phyloP scores from a whole-genome alignment of 2,329 filamentous ascomycete species.

The Pseudogymnoascus sp. region DNA sequence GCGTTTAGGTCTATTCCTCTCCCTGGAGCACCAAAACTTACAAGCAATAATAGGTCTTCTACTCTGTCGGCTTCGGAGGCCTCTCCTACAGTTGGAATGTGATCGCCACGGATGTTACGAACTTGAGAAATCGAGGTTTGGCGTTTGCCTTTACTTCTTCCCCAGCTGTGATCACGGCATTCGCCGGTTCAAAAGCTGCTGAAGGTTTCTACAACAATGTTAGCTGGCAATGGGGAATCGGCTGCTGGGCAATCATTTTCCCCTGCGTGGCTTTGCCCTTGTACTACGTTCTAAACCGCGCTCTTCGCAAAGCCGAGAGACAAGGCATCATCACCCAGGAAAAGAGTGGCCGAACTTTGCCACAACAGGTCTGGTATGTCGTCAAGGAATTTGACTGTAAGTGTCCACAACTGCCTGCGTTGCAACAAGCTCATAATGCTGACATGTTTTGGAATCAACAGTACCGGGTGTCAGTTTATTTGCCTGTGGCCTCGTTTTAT shows the following conservation, averaged over 20 bases:
- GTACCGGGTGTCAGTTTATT: slow-evolving; percentile 41
- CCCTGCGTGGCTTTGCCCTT: slow-evolving; percentile 53
- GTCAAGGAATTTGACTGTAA: slow-evolving; percentile 21
- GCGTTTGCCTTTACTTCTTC: slow-evolving; percentile 50
- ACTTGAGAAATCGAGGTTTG: slow-evolving; percentile 50
- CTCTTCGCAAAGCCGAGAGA: slow-evolving; percentile 20
- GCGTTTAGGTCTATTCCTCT: neutral
- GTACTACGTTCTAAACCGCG: slow-evolving; percentile 36
- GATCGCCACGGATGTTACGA: slow-evolving; percentile 59
- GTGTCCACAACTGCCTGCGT: slow-evolving; percentile 22
- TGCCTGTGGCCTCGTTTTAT: slow-evolving; percentile 39
- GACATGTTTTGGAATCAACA: neutral
- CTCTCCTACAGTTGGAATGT: slow-evolving; percentile 54
- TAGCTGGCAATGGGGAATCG: slow-evolving; percentile 61
- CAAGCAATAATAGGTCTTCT: slow-evolving; percentile 45
- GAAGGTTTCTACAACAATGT: slow-evolving; percentile 43
- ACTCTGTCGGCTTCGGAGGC: slow-evolving; percentile 53
- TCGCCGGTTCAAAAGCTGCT: slow-evolving; percentile 50
- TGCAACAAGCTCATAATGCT: neutral
- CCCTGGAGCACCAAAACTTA: neutral
- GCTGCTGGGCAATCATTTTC: slow-evolving; percentile 55
- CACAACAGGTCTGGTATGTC: slow-evolving; percentile 30
- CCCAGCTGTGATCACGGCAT: slow-evolving; percentile 59
- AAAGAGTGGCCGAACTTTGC: slow-evolving; percentile 17
- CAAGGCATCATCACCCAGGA: slow-evolving; percentile 17